Conservation (phyloP, 108 stramenopile species). For the Skeletonema grethae region DNA sequence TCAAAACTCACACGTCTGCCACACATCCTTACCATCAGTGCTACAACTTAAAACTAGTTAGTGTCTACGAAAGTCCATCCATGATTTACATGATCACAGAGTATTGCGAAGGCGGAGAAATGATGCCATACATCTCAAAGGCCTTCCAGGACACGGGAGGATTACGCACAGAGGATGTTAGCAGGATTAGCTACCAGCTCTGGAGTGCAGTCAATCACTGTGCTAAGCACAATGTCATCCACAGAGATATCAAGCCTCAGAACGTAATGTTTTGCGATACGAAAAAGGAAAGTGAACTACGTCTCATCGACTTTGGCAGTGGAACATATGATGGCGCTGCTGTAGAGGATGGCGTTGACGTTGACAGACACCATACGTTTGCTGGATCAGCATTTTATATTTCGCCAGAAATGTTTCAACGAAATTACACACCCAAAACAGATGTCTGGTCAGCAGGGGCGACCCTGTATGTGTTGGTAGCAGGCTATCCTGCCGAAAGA, state of each 20-base stretch:
- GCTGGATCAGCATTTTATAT: constrained; percentile 87
- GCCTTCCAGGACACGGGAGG: constrained; percentile 38
- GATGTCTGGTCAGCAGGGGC: constrained; percentile 83
- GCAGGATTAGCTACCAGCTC: constrained; percentile 79
- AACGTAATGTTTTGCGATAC: constrained; percentile 73
- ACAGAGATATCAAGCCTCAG: constrained; percentile 68
- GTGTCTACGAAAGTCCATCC: constrained; percentile 71
- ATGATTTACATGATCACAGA: constrained; percentile 75
- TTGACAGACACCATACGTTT: constrained; percentile 67
- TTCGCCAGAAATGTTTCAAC: constrained; percentile 81
- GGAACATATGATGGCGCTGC: constrained; percentile 54
- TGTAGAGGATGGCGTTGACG: constrained; percentile 6
- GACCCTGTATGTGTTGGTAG: constrained; percentile 80
- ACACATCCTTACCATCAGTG: background rate
- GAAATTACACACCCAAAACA: constrained; percentile 51
- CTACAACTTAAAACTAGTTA: constrained; percentile 50
- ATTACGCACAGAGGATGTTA: constrained; percentile 83
- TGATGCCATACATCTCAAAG: constrained; percentile 71
- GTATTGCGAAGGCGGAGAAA: constrained; percentile 80
- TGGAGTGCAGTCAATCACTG: constrained; percentile 79
- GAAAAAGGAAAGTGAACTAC: constrained; percentile 55
- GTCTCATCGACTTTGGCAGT: constrained; percentile 87
- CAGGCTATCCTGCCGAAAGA: constrained; percentile 75
- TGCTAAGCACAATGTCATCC: constrained; percentile 64
- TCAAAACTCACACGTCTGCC: background rate